Conservation (phyloP, 75 land plant species). For the Pseudotsuga menziesii region DNA sequence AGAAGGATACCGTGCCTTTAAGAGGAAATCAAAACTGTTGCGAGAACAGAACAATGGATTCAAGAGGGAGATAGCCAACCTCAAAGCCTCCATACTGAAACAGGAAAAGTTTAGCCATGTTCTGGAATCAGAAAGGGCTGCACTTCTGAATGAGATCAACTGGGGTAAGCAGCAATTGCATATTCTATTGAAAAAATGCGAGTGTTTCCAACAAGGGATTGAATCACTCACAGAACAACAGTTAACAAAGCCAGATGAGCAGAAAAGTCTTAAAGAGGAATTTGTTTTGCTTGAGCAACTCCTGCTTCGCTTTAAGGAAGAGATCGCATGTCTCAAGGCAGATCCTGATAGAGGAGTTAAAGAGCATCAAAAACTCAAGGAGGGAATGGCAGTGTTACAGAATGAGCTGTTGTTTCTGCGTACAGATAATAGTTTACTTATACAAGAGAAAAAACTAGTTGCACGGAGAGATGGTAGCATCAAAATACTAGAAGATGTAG, state of each 20-base stretch:
- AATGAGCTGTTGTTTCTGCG: not conserved
- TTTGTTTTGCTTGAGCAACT: not conserved
- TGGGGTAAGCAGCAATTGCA: not conserved
- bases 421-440: not conserved
- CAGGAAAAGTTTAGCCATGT: not conserved
- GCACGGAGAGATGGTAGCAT: not conserved
- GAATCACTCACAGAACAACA: not conserved
- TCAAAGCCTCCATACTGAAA: not conserved
- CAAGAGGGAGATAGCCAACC: slow-evolving; percentile 7
- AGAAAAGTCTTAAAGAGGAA: not conserved
- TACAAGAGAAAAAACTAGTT: not conserved
- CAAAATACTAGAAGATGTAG: not conserved
- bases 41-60: slow-evolving; percentile 21
- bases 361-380: slow-evolving; percentile 3
- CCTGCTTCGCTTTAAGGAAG: not conserved
- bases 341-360: not conserved
- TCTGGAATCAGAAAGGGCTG: not conserved
- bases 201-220: not conserved
- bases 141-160: not conserved
- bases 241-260: not conserved
- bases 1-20: slow-evolving; percentile 29
- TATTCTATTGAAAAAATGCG: not conserved
- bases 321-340: not conserved
- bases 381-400: not conserved
- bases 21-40: slow-evolving; percentile 33